phyloP scores from a whole-genome alignment of 106 monocot species.

The Chionographis japonica region DNA sequence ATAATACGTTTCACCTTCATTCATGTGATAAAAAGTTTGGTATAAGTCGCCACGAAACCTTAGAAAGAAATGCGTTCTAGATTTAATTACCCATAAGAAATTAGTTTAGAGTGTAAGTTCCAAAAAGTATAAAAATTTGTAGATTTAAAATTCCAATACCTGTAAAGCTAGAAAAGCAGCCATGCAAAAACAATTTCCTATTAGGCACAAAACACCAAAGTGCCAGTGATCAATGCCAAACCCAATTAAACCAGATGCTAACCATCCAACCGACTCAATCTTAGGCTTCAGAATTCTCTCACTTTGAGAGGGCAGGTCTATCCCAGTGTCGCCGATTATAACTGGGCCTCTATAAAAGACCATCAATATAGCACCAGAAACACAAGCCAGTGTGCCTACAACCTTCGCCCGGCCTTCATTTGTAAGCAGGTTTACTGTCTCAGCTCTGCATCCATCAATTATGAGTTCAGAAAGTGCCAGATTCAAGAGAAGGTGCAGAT shows the following conservation, averaged over 20 bases:
- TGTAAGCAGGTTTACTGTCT: constrained; percentile 52
- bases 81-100: no score
- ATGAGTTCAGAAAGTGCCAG: neutral
- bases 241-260: constrained; percentile 14
- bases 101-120: no score
- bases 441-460: constrained; percentile 31
- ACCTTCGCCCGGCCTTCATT: constrained; percentile 61
- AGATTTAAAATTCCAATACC: constrained; percentile 24
- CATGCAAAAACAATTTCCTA: constrained; percentile 88
- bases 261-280: constrained; percentile 15
- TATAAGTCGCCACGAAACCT: no score
- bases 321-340: constrained; percentile 28
- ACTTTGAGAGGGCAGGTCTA: constrained; percentile 14
- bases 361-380: constrained; percentile 72
- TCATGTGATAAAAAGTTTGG: no score
- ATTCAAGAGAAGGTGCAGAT: neutral
- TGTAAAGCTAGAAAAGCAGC: constrained; percentile 80
- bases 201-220: constrained; percentile 76
- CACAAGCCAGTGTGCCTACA: constrained; percentile 53
- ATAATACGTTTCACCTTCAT: no score
- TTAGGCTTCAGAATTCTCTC: constrained; percentile 19
- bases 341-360: constrained; percentile 71
- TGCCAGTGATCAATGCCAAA: constrained; percentile 58
- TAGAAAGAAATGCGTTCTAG: no score
- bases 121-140: no score